Conservation (phyloP, 495 filamentous ascomycete species). For the Podospora pseudocomata region DNA sequence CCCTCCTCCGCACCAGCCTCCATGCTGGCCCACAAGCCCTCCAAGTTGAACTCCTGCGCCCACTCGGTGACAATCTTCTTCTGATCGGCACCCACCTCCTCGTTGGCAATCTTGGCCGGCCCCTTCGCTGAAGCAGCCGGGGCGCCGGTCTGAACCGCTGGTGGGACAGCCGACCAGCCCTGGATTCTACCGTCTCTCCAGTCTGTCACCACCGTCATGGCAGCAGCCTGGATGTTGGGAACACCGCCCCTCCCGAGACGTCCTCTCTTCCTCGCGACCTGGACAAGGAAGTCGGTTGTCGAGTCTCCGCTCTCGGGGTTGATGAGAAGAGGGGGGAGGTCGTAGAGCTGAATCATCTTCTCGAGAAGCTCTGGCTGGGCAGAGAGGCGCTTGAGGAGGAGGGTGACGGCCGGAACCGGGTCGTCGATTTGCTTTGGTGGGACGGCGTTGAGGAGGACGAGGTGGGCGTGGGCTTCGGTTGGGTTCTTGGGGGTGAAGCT, state of each 20-base stretch:
- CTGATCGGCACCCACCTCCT: slow-evolving; percentile 55
- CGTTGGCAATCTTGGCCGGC: slow-evolving; percentile 25
- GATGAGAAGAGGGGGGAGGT: slow-evolving; percentile 70
- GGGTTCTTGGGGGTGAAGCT: slow-evolving; percentile 53
- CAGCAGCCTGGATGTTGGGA: slow-evolving; percentile 82
- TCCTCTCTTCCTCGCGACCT: slow-evolving; percentile 89
- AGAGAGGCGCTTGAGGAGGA: slow-evolving; percentile 75
- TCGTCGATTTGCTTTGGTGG: slow-evolving; percentile 93
- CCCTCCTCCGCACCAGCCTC: slow-evolving; percentile 18
- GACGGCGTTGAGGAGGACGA: slow-evolving; percentile 84
- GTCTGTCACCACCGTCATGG: slow-evolving; percentile 88
- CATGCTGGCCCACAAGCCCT: slow-evolving; percentile 80
- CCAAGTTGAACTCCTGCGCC: slow-evolving; percentile 93
- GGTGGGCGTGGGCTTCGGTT: slow-evolving; percentile 74
- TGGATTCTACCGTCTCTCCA: slow-evolving; percentile 95
- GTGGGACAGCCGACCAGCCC: slow-evolving; percentile 80
- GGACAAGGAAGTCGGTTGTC: slow-evolving; percentile 89
- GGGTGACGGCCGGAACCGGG: slow-evolving; percentile 76
- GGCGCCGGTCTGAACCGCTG: slow-evolving; percentile 48
- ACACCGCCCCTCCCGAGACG: slow-evolving; percentile 85
- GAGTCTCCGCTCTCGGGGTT: slow-evolving; percentile 58
- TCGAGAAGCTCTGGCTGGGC: slow-evolving; percentile 63
- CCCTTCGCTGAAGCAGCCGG: slow-evolving; percentile 25
- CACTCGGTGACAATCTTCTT: slow-evolving; percentile 88
- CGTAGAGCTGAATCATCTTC: slow-evolving; percentile 78